phyloP scores from a whole-genome alignment of 495 filamentous ascomycete genomes.

The Physcia stellaris region DNA sequence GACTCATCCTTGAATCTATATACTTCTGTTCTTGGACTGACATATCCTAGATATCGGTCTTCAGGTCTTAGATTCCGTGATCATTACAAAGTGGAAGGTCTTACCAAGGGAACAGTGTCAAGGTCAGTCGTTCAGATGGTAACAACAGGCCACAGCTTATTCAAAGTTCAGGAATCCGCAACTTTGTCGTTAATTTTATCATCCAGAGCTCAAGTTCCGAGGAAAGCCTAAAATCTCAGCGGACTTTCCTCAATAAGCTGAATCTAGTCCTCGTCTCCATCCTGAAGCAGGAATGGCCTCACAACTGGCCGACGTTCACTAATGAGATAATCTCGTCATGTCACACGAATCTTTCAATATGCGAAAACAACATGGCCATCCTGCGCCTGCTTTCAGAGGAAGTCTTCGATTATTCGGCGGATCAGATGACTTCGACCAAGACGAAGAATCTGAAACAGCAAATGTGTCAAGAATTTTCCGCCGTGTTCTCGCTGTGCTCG shows the following conservation, averaged over 20 bases:
- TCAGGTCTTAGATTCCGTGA: conserved; percentile 94
- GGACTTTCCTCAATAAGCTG: conserved; percentile 88
- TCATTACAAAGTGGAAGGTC: conserved; percentile 98
- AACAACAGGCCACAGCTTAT: conserved; percentile 9
- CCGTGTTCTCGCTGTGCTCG: conserved; percentile 92
- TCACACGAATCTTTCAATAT: conserved; percentile 85
- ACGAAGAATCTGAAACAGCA: conserved; percentile 90
- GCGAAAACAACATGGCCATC: conserved; percentile 99
- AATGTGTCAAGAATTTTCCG: conserved; percentile 96
- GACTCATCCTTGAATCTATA: conserved; percentile 18
- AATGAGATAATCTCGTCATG: conserved; percentile 97
- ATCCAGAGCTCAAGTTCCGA: conserved; percentile 82
- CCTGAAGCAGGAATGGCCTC: conserved; percentile 99
- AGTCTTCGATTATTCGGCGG: conserved; percentile 96
- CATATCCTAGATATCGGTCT: conserved; percentile 63
- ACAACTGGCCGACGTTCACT: conserved; percentile 99
- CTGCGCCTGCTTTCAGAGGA: conserved; percentile 91
- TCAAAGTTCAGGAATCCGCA: conserved; percentile 63
- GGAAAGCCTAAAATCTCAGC: conserved; percentile 66
- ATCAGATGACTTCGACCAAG: conserved; percentile 96
- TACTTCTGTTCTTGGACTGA: conserved; percentile 28
- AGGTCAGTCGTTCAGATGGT: conserved; percentile 36
- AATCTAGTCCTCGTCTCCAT: conserved; percentile 96
- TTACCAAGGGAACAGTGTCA: conserved; percentile 89
- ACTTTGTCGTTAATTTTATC: conserved; percentile 96